Evolutionary conservation across 805 yeast genomes (phyloP), one percentile per base, ranked within the genome.

Genomic region (Scheffersomyces ergatensis): DNA sequence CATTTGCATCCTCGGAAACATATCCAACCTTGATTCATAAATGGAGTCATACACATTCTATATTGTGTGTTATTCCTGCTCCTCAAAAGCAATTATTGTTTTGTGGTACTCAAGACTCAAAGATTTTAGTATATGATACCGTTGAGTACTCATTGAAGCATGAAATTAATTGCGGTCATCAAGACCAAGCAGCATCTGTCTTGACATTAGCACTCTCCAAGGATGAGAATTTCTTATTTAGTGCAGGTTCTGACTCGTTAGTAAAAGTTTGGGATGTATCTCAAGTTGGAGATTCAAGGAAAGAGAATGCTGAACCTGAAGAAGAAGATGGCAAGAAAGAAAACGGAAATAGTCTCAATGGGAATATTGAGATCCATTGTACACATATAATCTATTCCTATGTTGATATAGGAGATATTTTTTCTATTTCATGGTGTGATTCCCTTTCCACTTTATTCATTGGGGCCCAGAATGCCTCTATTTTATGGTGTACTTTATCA

Each of bases 381-480:
- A 56, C 85, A 0, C 85, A 85, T 51, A 85, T 95, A 0, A 78
- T 90, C 6, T 92, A 92, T 59, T 84, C 96, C 1, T 61, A 85
- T 9, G 75, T 85, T 26, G 99, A 92, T 64, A 84, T 92, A 38
- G 99, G 99, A 37, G 99, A 92, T 60, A 85, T 92, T 14, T 92
- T 92, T 57, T 83, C 96, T 7, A 64, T 92, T 25, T 77, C 81
- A 6, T 88, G 93, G 80, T 72, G 83, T 13, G 76, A 78, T 15
- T 48, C 64, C 2, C 58, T 77, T 9, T 73, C 80, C 35, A 78
- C 87, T 0, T 68, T 92, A 3, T 87, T 82, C 46, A 77, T 88
- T 51, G 99, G 99, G 4, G 83, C 96, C 11, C 98, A 93, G 60
- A 92, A 90, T 57, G 97, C 98, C 3, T 77, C 90, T 1, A 76